Percentiles rank a stretch among this genome's conserved stretches.
Evolutionary conservation across 2,329 filamentous ascomycete species (phyloP).

Genomic region (Paecilomyces fulvus): DNA sequence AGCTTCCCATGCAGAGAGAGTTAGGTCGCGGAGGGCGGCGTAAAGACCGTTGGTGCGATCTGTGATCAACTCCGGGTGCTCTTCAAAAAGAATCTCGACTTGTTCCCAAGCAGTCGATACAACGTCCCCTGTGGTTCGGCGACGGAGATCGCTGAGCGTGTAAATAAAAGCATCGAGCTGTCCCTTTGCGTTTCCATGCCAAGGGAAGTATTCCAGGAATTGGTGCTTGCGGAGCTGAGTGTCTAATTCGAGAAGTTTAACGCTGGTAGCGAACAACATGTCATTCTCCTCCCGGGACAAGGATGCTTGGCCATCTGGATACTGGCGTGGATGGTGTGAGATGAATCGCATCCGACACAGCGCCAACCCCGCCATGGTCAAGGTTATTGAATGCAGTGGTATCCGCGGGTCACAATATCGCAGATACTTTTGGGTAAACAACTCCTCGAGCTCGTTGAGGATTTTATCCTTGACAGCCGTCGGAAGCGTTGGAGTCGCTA

Average conservation of each 20-base stretch:
- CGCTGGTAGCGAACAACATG: constrained; percentile 2
- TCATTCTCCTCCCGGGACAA: constrained; percentile 5
- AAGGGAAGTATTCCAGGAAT: constrained; percentile 6
- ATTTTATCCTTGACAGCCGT: constrained; percentile 3
- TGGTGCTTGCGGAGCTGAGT: constrained; percentile 3
- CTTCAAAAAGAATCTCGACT: constrained; percentile 5
- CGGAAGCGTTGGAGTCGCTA: background rate
- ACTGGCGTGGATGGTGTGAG: constrained; percentile 6
- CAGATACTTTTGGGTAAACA: constrained; percentile 5
- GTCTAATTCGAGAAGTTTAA: constrained; percentile 3
- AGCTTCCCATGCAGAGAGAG: constrained; percentile 6
- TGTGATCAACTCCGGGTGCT: constrained; percentile 6
- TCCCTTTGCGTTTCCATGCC: constrained; percentile 5
- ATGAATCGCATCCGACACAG: constrained; percentile 6
- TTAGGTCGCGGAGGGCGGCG: constrained; percentile 5
- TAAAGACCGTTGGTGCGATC: constrained; percentile 3
- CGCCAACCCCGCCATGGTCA: constrained; percentile 3
- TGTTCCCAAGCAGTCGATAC: constrained; percentile 6
- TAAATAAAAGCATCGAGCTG: constrained; percentile 7
- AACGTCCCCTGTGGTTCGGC: constrained; percentile 3
- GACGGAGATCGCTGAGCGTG: constrained; percentile 4
- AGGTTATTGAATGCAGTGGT: constrained; percentile 5
- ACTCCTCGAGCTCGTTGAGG: constrained; percentile 2
- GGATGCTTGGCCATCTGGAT: constrained; percentile 1
- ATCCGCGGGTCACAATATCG: constrained; percentile 5